Evolutionary conservation across 148 eudicot genomes (phyloP).

Genomic region (Pouteria glomerata): DNA sequence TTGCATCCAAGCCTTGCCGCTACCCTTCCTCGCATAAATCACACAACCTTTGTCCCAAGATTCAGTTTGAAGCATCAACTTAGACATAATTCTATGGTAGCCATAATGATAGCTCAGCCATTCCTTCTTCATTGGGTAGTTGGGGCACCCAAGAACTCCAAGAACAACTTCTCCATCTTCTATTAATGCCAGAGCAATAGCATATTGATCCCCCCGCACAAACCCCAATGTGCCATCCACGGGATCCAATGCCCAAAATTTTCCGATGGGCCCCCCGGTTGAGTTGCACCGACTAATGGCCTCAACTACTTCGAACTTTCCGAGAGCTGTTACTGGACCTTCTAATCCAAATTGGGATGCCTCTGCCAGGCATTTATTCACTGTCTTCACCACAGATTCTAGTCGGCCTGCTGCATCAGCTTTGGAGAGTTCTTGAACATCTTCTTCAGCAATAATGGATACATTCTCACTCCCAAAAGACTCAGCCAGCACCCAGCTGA

Average conservation of each 20-base stretch:
- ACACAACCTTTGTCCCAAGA: constrained; percentile 35
- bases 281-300: constrained; percentile 42
- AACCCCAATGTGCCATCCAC: constrained; percentile 47
- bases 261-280: constrained; percentile 24
- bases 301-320: constrained; percentile 27
- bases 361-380: constrained; percentile 34
- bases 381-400: constrained; percentile 35
- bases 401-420: constrained; percentile 24
- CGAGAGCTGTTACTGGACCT: constrained; percentile 21
- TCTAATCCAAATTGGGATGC: constrained; percentile 37
- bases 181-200: constrained; percentile 41
- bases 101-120: constrained; percentile 36
- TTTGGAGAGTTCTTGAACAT: constrained; percentile 36
- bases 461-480: constrained; percentile 38
- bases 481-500: constrained; percentile 44
- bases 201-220: constrained; percentile 47
- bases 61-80: constrained; percentile 19
- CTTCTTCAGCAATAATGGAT: constrained; percentile 53
- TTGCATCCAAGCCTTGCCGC: constrained; percentile 46
- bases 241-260: constrained; percentile 48
- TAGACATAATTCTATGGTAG: constrained; percentile 25
- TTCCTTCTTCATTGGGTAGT: constrained; percentile 42
- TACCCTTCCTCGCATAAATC: constrained; percentile 29
- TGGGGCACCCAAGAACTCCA: constrained; percentile 52
- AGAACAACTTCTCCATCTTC: constrained; percentile 43